Conservation (phyloP, 2,329 filamentous ascomycete species). For the Pyricularia grisea region DNA sequence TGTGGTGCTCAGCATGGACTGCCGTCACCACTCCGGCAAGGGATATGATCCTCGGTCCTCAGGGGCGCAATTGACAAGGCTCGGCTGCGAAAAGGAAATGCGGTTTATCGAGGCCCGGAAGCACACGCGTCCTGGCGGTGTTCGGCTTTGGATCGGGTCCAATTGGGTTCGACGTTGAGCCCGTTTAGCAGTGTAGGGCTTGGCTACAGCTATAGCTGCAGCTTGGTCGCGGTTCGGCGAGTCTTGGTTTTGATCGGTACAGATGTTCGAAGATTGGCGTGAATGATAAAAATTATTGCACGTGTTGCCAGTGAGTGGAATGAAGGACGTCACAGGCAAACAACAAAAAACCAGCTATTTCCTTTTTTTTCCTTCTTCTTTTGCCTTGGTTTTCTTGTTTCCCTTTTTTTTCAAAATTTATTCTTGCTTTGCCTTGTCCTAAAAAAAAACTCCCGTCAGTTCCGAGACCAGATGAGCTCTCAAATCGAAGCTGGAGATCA, state of each 20-base stretch:
- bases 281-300: not conserved
- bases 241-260: not conserved
- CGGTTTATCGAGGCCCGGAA: not conserved
- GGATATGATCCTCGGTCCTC: not conserved
- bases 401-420: not conserved
- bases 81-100: not conserved
- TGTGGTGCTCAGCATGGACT: not conserved
- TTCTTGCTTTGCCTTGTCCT: not conserved
- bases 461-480: not conserved
- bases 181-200: not conserved
- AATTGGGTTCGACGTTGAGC: not conserved
- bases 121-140: not conserved
- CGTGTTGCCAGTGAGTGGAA: not conserved
- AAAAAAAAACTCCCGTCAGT: not conserved
- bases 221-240: not conserved
- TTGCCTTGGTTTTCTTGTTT: not conserved
- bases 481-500: not conserved
- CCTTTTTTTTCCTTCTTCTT: not conserved
- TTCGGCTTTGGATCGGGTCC: not conserved
- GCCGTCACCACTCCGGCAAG: not conserved
- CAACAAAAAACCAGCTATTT: not conserved
- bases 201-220: not conserved
- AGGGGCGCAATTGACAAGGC: not conserved
- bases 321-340: not conserved
- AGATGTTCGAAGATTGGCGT: not conserved